Evolutionary conservation across 2,329 filamentous ascomycete genomes (phyloP).

Genomic region (Scedosporium dehoogii): DNA sequence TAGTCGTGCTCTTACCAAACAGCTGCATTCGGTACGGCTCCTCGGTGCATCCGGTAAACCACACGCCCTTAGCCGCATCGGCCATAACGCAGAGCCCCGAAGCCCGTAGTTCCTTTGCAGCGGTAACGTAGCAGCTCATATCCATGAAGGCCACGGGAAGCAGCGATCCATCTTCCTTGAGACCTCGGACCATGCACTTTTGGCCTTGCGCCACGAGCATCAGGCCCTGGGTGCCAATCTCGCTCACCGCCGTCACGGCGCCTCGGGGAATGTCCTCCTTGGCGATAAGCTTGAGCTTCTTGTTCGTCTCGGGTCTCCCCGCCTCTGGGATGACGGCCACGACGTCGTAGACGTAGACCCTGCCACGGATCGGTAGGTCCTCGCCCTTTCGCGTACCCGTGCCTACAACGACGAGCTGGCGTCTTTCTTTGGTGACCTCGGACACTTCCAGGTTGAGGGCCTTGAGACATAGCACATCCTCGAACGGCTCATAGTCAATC

Average conservation of each 20-base stretch:
- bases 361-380: conserved; percentile 75
- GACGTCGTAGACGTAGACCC: conserved; percentile 84
- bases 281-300: conserved; percentile 73
- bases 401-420: conserved; percentile 72
- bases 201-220: conserved; percentile 88
- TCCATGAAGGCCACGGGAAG: conserved; percentile 96
- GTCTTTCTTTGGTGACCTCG: conserved; percentile 79
- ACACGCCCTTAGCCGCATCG: conserved; percentile 86
- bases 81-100: conserved; percentile 82
- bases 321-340: conserved; percentile 87
- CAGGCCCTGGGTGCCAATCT: conserved; percentile 78
- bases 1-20: conserved; percentile 76
- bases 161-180: conserved; percentile 90
- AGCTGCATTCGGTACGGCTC: conserved; percentile 94
- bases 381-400: conserved; percentile 83
- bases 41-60: conserved; percentile 94
- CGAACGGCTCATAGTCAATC: conserved; percentile 61
- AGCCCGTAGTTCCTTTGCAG: conserved; percentile 71
- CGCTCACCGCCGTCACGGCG: conserved; percentile 76
- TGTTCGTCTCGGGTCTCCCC: conserved; percentile 73
- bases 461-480: conserved; percentile 73
- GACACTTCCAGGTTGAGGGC: conserved; percentile 81
- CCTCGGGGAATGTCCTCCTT: conserved; percentile 88
- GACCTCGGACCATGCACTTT: conserved; percentile 91
- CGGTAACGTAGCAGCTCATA: conserved; percentile 86